phyloP scores from a whole-genome alignment of 129 eudicot species.

The Chrysanthemum makinoi region DNA sequence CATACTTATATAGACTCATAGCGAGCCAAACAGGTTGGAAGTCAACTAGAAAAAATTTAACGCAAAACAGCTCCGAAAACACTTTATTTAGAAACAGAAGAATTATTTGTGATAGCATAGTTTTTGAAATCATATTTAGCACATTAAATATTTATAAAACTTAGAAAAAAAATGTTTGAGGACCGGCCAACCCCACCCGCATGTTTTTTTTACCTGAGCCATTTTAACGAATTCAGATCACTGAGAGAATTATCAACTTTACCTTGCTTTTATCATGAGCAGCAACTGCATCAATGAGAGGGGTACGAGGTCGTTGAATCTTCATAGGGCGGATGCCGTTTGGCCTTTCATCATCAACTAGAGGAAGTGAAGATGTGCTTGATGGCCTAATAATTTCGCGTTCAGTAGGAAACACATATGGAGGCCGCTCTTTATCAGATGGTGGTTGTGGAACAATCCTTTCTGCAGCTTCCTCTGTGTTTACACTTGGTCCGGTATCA shows the following conservation, averaged over 20 bases:
- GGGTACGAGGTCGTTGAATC: constrained; percentile 67
- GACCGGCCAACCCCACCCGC: too few species aligned
- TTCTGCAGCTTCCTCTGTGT: constrained; percentile 21
- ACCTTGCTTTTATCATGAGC: constrained; percentile 92
- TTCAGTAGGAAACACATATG: constrained; percentile 32
- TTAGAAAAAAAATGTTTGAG: too few species aligned
- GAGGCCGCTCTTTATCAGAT: constrained; percentile 32
- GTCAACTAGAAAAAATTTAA: too few species aligned
- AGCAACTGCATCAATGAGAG: constrained; percentile 76
- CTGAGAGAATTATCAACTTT: constrained; percentile 1
- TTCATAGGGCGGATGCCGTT: constrained; percentile 54
- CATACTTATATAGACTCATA: neutral
- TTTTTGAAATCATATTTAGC: too few species aligned
- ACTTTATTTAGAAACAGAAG: too few species aligned
- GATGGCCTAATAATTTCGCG: constrained; percentile 36
- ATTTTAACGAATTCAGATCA: neutral
- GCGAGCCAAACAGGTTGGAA: too few species aligned
- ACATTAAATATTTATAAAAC: too few species aligned
- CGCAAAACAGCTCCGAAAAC: too few species aligned
- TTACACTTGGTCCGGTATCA: neutral
- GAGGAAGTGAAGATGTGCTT: constrained; percentile 25
- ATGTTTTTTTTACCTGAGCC: too few species aligned
- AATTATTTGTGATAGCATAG: too few species aligned
- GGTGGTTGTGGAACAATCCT: constrained; percentile 22
- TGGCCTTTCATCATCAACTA: constrained; percentile 39